These are phyloP conservation scores for Trichoderma pleuroti DNA, from an alignment of 2,329 filamentous ascomycete genomes.

Conservation along the genomic window DNA sequence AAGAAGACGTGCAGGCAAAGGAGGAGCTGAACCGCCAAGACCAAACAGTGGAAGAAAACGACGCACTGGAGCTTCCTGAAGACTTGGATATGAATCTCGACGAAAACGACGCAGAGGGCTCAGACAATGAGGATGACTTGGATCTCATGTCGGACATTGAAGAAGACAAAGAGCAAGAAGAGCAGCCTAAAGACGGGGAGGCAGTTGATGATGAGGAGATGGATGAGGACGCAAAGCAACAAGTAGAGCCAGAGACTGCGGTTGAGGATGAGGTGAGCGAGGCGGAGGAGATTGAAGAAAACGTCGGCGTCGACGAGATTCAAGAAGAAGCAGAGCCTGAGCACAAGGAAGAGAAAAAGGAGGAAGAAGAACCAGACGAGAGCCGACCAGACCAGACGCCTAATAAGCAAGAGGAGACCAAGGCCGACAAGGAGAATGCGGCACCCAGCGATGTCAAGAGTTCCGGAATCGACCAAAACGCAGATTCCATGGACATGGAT, in stretches of 20 bases:
- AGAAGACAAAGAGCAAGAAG: constrained; percentile 40
- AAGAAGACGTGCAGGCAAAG: constrained; percentile 52
- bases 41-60: constrained; percentile 75
- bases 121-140: constrained; percentile 55
- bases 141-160: constrained; percentile 56
- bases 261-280: constrained; percentile 56
- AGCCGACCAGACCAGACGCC: constrained; percentile 43
- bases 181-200: constrained; percentile 37
- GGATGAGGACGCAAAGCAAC: constrained; percentile 37
- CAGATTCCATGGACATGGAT: constrained; percentile 60
- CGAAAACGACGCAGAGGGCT: constrained; percentile 56
- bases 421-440: constrained; percentile 57
- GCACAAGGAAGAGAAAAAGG: constrained; percentile 52
- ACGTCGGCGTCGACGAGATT: constrained; percentile 40
- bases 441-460: constrained; percentile 62
- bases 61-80: constrained; percentile 79
- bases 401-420: constrained; percentile 44
- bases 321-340: constrained; percentile 42
- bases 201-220: constrained; percentile 36
- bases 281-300: constrained; percentile 50
- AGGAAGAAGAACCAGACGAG: constrained; percentile 42
- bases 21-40: constrained; percentile 61
- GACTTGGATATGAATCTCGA: constrained; percentile 84
- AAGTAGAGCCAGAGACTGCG: constrained; percentile 36
- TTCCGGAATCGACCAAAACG: constrained; percentile 62